Evolutionary conservation across 1,139 yeast species (phyloP).

Genomic region (Blastobotrys proliferans): DNA sequence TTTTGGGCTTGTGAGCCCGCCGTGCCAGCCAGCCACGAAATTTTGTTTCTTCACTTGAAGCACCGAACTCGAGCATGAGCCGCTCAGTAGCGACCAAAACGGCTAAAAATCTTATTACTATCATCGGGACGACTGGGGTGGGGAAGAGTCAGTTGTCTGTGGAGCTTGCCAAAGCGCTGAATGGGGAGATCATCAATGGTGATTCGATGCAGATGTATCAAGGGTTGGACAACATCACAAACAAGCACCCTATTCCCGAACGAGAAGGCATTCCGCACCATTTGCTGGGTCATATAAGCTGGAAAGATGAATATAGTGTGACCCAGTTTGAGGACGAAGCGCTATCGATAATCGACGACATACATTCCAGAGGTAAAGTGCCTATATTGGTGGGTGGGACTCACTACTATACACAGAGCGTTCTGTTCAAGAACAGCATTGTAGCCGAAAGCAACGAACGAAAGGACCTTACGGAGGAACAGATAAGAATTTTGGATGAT

Average conservation of each 20-base stretch:
- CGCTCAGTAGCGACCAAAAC: background rate
- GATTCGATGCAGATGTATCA: slow-evolving; percentile 95
- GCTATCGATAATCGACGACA: slow-evolving; percentile 49
- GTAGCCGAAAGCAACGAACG: slow-evolving; percentile 21
- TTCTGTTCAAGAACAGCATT: slow-evolving; percentile 68
- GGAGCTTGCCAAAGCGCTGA: slow-evolving; percentile 68
- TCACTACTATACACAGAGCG: slow-evolving; percentile 80
- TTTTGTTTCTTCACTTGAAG: background rate
- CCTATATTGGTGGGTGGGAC: slow-evolving; percentile 97
- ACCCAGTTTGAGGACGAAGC: slow-evolving; percentile 80
- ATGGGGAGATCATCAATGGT: slow-evolving; percentile 91
- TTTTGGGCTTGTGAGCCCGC: too few relatives aligned
- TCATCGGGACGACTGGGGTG: slow-evolving; percentile 98
- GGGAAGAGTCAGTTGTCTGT: slow-evolving; percentile 88
- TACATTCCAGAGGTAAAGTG: slow-evolving; percentile 63
- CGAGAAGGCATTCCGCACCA: slow-evolving; percentile 76
- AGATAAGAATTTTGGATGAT: slow-evolving; percentile 43
- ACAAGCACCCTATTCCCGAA: slow-evolving; percentile 82
- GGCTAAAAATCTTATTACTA: slow-evolving; percentile 46
- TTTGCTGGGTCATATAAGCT: slow-evolving; percentile 74
- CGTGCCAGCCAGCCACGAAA: background rate
- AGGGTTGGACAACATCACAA: slow-evolving; percentile 72
- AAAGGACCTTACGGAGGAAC: slow-evolving; percentile 32
- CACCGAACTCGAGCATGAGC: too few relatives aligned
- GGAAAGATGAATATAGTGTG: slow-evolving; percentile 82